phyloP scores from a whole-genome alignment of 202 grass and related monocot genomes.

The Setaria viridis region DNA sequence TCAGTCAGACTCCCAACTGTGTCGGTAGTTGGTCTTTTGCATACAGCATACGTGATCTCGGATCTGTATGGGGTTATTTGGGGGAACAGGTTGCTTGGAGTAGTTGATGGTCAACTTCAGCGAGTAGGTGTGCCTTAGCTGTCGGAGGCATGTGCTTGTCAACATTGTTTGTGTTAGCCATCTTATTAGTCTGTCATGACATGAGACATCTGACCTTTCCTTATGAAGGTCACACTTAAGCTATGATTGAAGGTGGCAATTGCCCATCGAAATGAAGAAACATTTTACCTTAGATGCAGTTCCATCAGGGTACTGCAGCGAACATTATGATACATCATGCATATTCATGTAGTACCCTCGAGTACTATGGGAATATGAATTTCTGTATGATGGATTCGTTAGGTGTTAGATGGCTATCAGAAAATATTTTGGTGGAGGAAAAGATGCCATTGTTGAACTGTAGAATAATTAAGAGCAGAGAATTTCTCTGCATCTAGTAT shows the following conservation, averaged over 20 bases:
- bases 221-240: not conserved
- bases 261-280: conserved; percentile 12
- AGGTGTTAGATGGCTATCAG: not conserved
- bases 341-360: not conserved
- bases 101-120: conserved; percentile 61
- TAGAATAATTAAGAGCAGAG: not conserved
- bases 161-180: conserved; percentile 45
- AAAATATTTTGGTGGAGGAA: not conserved
- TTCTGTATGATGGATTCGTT: not conserved
- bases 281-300: conserved; percentile 31
- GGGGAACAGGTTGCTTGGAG: conserved; percentile 26
- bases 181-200: conserved; percentile 34
- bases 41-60: conserved; percentile 16
- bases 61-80: conserved; percentile 38
- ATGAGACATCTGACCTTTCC: conserved; percentile 45
- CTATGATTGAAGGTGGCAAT: conserved; percentile 22
- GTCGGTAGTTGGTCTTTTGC: not conserved
- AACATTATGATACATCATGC: not conserved
- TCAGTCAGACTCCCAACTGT: not conserved
- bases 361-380: not conserved
- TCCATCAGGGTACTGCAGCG: not conserved
- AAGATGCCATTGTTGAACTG: not conserved
- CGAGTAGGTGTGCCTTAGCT: conserved; percentile 51
- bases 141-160: conserved; percentile 58
- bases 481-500: not conserved